Base-by-base conservation (phyloP, 768 basidiomycete genomes). In the Exidia glandulosa region DNA sequence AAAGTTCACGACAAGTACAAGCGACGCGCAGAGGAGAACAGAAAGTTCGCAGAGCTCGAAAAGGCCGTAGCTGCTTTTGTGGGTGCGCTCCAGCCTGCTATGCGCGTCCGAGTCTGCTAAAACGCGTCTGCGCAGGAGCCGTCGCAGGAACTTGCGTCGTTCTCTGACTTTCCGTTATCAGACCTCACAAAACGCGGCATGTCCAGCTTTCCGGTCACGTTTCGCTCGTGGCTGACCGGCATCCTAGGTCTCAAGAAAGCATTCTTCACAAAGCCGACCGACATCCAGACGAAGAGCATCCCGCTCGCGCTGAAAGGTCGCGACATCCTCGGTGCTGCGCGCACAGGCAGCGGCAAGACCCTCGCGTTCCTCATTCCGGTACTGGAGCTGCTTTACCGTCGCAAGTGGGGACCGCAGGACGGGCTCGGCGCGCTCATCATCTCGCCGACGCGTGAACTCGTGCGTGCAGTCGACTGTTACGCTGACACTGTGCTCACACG, bases 361-460 rank as follows among this genome's bases (percentile, higher is more conserved):
- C 76, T 88, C 31, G 86, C 86, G 1, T 88, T 88, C 70, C 73
- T 88, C 31, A 75, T 88, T 30, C 87, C 87, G 1, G 71, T 83
- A 5, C 76, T 88, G 52, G 86, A 88, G 70, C 73, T 79, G 29
- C 74, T 88, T 27, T 81, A 85, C 64, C 76, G 84, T 47, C 75
- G 76, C 61, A 84, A 80, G 67, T 88, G 86, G 86, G 85, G 86
- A 0, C 83, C 83, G 6, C 79, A 81, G 63, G 86, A 88, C 65
- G 86, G 87, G 2, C 73, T 88, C 16, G 94, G 95, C 6, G 95
- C 94, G 1, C 72, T 99, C 55, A 84, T 98, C 63, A 90, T 99
- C 58, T 93, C 90, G 1, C 95, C 95, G 3, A 97, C 95, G 2
- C 79, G 94, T 50, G 95, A 98, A 72, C 73, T 97, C 64, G 92